These are phyloP conservation scores for Pythium brassicae DNA, from an alignment of 352 stramenopile species.

Conservation along the genomic window DNA sequence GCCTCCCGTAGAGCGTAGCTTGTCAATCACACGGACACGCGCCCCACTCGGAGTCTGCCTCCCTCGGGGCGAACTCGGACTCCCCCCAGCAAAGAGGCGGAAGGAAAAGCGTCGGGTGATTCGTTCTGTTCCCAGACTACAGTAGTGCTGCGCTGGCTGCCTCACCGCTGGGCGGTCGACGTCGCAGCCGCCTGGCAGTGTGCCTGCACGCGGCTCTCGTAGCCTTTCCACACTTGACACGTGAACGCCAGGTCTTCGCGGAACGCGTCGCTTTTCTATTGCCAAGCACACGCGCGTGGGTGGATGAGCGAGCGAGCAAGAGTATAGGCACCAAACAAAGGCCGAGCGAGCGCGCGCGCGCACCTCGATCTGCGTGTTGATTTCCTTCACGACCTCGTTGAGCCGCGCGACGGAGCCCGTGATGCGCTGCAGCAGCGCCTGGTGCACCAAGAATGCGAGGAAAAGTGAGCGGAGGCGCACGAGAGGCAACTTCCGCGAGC, in stretches of 20 bases:
- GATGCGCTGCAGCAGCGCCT: conserved; percentile 78
- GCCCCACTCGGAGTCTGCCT: too few relatives aligned
- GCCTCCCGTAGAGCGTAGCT: too few relatives aligned
- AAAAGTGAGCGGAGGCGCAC: too few relatives aligned
- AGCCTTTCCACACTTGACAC: conserved; percentile 81
- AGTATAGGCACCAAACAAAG: neutral
- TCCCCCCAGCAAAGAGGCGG: too few relatives aligned
- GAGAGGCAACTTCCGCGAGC: too few relatives aligned
- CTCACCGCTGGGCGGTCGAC: conserved; percentile 4
- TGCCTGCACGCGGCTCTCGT: conserved; percentile 78
- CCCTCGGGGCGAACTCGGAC: too few relatives aligned
- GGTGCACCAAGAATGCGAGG: too few relatives aligned
- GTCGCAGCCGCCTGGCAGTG: conserved; percentile 35
- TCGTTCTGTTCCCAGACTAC: neutral
- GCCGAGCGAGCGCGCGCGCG: neutral
- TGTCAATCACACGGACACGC: too few relatives aligned
- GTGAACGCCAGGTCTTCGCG: conserved; percentile 69
- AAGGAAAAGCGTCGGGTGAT: too few relatives aligned
- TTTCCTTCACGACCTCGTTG: conserved; percentile 81
- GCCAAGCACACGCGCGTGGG: neutral
- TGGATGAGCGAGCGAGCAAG: neutral
- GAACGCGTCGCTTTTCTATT: conserved; percentile 74
- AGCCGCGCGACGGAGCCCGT: conserved; percentile 68
- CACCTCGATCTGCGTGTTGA: conserved; percentile 83
- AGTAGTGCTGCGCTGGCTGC: neutral